Base-by-base conservation (phyloP, 257 asterid genomes). In the Solanum peruvianum region DNA sequence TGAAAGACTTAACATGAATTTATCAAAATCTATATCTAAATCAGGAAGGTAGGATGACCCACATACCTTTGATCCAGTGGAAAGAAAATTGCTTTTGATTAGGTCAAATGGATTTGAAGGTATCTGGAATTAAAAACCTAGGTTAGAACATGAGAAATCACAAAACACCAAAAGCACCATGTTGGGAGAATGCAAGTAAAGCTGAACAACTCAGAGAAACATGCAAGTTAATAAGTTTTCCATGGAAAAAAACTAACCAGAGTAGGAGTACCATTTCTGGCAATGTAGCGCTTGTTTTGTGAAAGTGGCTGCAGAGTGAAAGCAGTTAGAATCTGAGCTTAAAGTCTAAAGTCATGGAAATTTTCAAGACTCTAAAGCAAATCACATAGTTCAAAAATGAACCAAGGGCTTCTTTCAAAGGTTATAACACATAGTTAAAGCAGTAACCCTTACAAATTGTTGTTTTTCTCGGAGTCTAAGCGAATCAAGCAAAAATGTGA, bases 211-310 rank as follows among this genome's bases (percentile, higher is more conserved):
- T 11, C 37, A 37, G 76, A 71, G 42, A 85, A 71, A 27, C 29
- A 25, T n/a, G 87, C 41, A 45, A 64, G 37, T 66, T 25, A 27
- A 84, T 12, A 84, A 42, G 23, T 31, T 42, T 70, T 16, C 45
- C 4, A 27, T 20, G 52, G 69, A 58, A 82, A 33, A 18, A 80
- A 88, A 60, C 92, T 85, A 93, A 96, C 99, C 96, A 92, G 90
- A 75, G 90, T 83, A 4, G 98, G 99, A 86, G 80, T 69, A 88
- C 98, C 98, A 89, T 95, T 90, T 91, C 93, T 94, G 75, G 94
- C 98, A 86, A 96, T 91, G 88, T 96, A 95, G 69, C 98, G 94
- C 90, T 95, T 96, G 90, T 88, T 89, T 89, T 96, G 99, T 23
- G 99, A 96, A 87, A 93, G 90, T n/a, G 98, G 98, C 98, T 96